Conservation (phyloP, 257 asterid species). For the Galeopsis tetrahit region DNA sequence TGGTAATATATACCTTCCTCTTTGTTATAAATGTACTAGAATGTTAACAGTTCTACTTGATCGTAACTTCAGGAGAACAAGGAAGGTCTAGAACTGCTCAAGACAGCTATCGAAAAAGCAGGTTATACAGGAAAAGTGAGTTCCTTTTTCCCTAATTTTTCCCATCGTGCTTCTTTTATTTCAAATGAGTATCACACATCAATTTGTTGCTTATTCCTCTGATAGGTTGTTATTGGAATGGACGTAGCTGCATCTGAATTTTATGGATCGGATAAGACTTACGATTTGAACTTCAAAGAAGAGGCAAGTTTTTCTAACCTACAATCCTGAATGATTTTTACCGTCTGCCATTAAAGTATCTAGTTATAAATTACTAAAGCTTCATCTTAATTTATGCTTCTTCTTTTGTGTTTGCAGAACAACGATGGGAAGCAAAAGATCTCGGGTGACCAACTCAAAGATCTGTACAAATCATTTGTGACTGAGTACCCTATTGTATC, state of each 20-base stretch:
- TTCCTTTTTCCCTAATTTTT: not conserved
- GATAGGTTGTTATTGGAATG: slow-evolving; percentile 94
- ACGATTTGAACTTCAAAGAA: slow-evolving; percentile 97
- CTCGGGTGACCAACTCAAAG: slow-evolving; percentile 88
- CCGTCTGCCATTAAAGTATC: not conserved
- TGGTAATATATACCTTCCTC: not conserved
- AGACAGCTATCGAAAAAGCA: slow-evolving; percentile 93
- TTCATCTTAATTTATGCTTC: not conserved
- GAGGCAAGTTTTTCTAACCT: slow-evolving; percentile 56
- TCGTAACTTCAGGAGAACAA: slow-evolving; percentile 75
- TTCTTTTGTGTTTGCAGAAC: slow-evolving; percentile 51
- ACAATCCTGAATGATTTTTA: not conserved
- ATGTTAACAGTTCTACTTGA: slow-evolving; percentile 30
- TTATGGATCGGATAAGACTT: slow-evolving; percentile 72
- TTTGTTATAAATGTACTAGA: not conserved
- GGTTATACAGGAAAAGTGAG: slow-evolving; percentile 83
- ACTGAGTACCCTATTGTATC: slow-evolving; percentile 86
- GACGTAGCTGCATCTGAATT: slow-evolving; percentile 99
- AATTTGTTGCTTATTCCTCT: slow-evolving; percentile 3
- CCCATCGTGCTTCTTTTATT: not conserved
- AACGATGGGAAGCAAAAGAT: slow-evolving; percentile 81
- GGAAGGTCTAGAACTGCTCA: slow-evolving; percentile 96
- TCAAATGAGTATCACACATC: slow-evolving; percentile 17
- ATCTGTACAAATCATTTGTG: slow-evolving; percentile 85
- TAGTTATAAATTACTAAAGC: slow-evolving; percentile 5